Percentiles rank a stretch among this genome's conserved stretches.
These are phyloP conservation scores for Scenedesmus sp. DNA, from an alignment of 163 green algal genomes.

Conservation along the genomic window DNA sequence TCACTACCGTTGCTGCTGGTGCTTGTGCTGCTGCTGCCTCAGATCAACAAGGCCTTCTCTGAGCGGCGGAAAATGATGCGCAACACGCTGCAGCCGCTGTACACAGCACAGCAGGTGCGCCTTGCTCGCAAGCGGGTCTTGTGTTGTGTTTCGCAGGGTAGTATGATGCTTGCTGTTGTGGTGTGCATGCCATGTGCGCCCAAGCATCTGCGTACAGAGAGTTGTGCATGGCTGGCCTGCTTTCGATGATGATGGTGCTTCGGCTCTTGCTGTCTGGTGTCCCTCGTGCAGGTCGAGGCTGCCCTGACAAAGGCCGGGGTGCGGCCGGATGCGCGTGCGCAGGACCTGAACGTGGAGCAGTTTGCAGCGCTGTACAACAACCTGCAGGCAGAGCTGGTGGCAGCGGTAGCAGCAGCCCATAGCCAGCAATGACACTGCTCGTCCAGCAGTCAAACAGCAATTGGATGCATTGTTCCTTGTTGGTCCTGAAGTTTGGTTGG, in stretches of 20 bases:
- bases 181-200: background rate
- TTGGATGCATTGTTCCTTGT: no score
- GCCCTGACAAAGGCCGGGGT: conserved; percentile 65
- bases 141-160: background rate
- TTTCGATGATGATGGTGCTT: background rate
- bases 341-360: conserved; percentile 69
- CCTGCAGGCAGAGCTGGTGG: background rate
- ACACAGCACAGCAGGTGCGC: conserved; percentile 63
- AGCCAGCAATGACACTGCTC: background rate
- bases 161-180: background rate
- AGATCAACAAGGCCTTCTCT: conserved; percentile 82
- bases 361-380: conserved; percentile 68
- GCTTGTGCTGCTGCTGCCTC: conserved; percentile 18
- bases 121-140: background rate
- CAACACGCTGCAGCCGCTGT: conserved; percentile 83
- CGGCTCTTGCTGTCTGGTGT: background rate
- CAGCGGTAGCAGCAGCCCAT: background rate
- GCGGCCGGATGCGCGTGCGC: conserved; percentile 64
- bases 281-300: conserved; percentile 56
- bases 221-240: background rate
- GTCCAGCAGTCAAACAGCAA: no score
- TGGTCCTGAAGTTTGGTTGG: no score
- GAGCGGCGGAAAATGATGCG: conserved; percentile 90
- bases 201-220: background rate
- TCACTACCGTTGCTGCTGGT: background rate